These are phyloP conservation scores for Arthrobotrys entomopaga DNA, from an alignment of 2,329 filamentous ascomycete genomes.

Conservation along the genomic window DNA sequence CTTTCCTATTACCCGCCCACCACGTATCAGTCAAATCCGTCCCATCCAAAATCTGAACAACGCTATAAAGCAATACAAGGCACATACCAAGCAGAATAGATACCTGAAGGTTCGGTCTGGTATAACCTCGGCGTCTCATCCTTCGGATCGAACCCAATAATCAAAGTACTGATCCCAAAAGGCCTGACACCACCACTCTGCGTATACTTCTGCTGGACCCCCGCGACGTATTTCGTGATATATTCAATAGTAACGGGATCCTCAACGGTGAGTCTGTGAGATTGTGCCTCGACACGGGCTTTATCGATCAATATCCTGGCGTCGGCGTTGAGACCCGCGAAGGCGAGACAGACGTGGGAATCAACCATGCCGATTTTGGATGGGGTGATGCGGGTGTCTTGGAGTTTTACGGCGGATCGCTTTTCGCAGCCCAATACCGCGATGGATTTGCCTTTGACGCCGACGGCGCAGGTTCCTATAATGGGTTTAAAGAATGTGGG, in stretches of 20 bases:
- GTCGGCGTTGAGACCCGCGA: conserved; percentile 96
- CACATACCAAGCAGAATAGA: conserved; percentile 95
- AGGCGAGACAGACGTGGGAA: conserved; percentile 94
- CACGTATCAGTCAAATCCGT: conserved; percentile 39
- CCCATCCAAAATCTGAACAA: neutral
- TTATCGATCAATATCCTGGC: conserved; percentile 98
- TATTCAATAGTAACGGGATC: conserved; percentile 97
- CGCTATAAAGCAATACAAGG: neutral
- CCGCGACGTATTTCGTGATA: conserved; percentile 97
- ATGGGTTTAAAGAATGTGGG: conserved; percentile 21
- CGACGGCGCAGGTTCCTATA: conserved; percentile 93
- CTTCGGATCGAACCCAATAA: conserved; percentile 97
- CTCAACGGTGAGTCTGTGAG: conserved; percentile 94
- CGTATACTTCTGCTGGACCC: conserved; percentile 98
- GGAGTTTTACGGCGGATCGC: conserved; percentile 98
- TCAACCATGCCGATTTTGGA: conserved; percentile 98
- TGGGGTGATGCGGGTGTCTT: conserved; percentile 98
- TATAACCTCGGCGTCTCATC: conserved; percentile 90
- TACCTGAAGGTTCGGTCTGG: conserved; percentile 98
- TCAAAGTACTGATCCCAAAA: conserved; percentile 98
- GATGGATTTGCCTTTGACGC: conserved; percentile 92
- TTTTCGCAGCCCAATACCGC: conserved; percentile 99
- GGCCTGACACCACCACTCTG: conserved; percentile 97
- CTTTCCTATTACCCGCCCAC: conserved; percentile 75
- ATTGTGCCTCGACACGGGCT: conserved; percentile 95